A percentile compares a stretch with the other conserved stretches of the same genome.
These are phyloP conservation scores for Solanum ahanhuiri DNA, from an alignment of 257 asterid species.

Conservation along the genomic window DNA sequence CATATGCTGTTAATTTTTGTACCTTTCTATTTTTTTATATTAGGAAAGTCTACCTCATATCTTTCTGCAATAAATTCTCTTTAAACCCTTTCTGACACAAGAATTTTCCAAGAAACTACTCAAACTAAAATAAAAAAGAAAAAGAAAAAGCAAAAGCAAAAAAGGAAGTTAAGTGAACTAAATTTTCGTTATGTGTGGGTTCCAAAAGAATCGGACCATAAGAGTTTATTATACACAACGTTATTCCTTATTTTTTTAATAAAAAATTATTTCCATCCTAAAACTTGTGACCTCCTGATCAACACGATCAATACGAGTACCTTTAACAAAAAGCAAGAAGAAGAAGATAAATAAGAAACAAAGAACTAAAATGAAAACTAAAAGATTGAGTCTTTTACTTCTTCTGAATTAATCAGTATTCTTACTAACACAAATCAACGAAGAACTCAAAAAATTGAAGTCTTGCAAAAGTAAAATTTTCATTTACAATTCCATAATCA, in stretches of 20 bases:
- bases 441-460: constrained; percentile 10
- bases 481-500: not conserved
- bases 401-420: constrained; percentile 25
- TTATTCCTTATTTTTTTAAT: no score
- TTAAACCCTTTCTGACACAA: not conserved
- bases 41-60: not conserved
- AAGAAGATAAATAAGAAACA: not conserved
- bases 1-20: not conserved
- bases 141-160: not conserved
- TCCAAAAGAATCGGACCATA: no score
- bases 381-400: not conserved
- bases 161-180: no score
- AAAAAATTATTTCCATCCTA: rapidly evolving
- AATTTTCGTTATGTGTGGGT: not conserved
- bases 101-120: not conserved
- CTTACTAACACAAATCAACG: constrained; percentile 51
- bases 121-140: not conserved
- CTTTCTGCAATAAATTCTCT: not conserved
- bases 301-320: rapidly evolving
- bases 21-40: not conserved
- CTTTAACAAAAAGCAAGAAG: not conserved
- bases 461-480: not conserved
- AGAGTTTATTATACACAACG: no score
- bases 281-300: not conserved
- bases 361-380: not conserved